These are phyloP conservation scores for Pichia cactophila DNA, from an alignment of 1,139 yeast species.

Conservation along the genomic window DNA sequence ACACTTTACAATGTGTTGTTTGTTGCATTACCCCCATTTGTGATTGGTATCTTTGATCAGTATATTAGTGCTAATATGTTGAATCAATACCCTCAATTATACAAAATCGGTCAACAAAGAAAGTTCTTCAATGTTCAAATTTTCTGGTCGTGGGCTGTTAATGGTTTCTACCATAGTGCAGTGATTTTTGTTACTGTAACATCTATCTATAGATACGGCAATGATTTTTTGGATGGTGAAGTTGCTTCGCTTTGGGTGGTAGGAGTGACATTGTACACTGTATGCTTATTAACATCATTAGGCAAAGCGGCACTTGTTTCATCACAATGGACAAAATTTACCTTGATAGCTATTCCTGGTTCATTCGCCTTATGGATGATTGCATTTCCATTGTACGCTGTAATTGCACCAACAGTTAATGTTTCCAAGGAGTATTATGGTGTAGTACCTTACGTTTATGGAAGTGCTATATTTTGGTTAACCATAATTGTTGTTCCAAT, in stretches of 20 bases:
- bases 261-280: slow-evolving; percentile 87
- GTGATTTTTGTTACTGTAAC: slow-evolving; percentile 69
- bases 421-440: slow-evolving; percentile 86
- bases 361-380: slow-evolving; percentile 78
- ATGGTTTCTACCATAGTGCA: slow-evolving; percentile 93
- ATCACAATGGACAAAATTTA: slow-evolving; percentile 92
- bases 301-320: slow-evolving; percentile 94
- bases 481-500: slow-evolving; percentile 66
- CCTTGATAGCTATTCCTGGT: slow-evolving; percentile 90
- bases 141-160: slow-evolving; percentile 96
- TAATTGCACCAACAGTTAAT: slow-evolving; percentile 73
- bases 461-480: slow-evolving; percentile 80
- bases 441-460: slow-evolving; percentile 65
- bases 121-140: slow-evolving; percentile 83
- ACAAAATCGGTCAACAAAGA: slow-evolving; percentile 82
- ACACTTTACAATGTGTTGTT: slow-evolving; percentile 94
- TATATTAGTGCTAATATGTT: slow-evolving; percentile 85
- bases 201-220: slow-evolving; percentile 62
- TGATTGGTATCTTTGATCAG: slow-evolving; percentile 93
- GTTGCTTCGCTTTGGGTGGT: slow-evolving; percentile 91
- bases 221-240: slow-evolving; percentile 58
- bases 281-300: slow-evolving; percentile 80
- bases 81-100: slow-evolving; percentile 87
- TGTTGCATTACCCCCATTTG: slow-evolving; percentile 93
- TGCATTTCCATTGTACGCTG: slow-evolving; percentile 82